Percentiles rank a stretch among this genome's conserved stretches.
phyloP scores from a whole-genome alignment of 2,329 filamentous ascomycete genomes.

The Fusarium albosuccineum region DNA sequence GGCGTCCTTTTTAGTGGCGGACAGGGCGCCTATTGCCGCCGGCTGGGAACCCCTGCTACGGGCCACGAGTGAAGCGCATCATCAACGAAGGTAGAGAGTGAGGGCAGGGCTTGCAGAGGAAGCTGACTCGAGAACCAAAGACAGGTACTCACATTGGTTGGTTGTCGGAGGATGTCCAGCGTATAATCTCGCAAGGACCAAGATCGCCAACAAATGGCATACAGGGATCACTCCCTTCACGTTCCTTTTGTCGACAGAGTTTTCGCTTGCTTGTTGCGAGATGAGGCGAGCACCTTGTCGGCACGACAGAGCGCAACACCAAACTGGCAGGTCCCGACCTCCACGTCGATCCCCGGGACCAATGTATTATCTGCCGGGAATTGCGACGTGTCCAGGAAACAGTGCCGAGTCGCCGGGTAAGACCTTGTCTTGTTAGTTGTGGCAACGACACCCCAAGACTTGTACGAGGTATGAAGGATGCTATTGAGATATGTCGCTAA shows the following conservation, averaged over 20 bases:
- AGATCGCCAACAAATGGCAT: not conserved
- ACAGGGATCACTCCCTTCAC: not conserved
- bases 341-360: constrained; percentile 16
- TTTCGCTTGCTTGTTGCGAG: not conserved
- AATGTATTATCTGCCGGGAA: constrained; percentile 16
- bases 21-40: constrained; percentile 12
- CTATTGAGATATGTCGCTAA: not conserved
- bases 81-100: not conserved
- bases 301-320: constrained; percentile 18
- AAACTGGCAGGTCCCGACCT: constrained; percentile 4
- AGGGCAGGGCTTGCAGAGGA: not conserved
- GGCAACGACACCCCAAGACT: not conserved
- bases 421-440: not conserved
- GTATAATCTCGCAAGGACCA: not conserved
- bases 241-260: not conserved
- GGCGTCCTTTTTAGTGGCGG: constrained; percentile 8
- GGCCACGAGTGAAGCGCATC: constrained; percentile 13
- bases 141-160: constrained; percentile 14
- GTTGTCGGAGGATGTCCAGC: not conserved
- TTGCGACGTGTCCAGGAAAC: constrained; percentile 7
- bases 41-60: constrained; percentile 11
- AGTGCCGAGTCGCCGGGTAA: constrained; percentile 1
- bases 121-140: not conserved
- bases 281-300: constrained; percentile 37
- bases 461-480: not conserved